Percentiles rank a stretch among this genome's conserved stretches.
phyloP scores from a whole-genome alignment of 352 stramenopile genomes.

The Pythium diclinum region DNA sequence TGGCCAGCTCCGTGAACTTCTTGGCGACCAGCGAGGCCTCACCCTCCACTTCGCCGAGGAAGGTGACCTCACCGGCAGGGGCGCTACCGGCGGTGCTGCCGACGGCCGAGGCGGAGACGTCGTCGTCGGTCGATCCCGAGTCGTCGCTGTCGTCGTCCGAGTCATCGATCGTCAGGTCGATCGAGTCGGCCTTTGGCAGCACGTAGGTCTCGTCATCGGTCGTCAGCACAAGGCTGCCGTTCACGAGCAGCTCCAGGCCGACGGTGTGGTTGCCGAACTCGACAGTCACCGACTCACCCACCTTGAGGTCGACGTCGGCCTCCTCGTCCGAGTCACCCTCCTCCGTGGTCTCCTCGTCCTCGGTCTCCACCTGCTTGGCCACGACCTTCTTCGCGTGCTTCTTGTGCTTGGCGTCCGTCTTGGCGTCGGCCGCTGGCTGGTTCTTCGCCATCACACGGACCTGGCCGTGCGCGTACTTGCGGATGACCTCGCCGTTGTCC shows the following conservation, averaged over 20 bases:
- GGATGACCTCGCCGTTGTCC: conserved; percentile 37
- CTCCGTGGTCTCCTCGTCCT: conserved; percentile 8
- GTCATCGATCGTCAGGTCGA: conserved; percentile 15
- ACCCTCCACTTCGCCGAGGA: conserved; percentile 16
- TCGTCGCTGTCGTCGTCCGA: conserved; percentile 1
- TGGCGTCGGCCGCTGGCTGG: conserved; percentile 5
- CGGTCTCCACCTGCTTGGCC: conserved; percentile 19
- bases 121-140: neutral
- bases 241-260: conserved; percentile 14
- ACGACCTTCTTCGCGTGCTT: conserved; percentile 21
- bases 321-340: neutral
- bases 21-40: conserved; percentile 28
- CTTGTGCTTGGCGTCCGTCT: conserved; percentile 18
- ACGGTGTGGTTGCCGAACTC: conserved; percentile 14
- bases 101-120: neutral
- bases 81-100: neutral
- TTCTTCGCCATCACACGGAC: conserved; percentile 39
- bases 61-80: neutral
- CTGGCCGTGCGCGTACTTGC: conserved; percentile 50
- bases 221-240: conserved; percentile 23
- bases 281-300: conserved; percentile 15
- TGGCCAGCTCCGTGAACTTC: conserved; percentile 52
- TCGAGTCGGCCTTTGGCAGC: conserved; percentile 11
- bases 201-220: conserved; percentile 3
- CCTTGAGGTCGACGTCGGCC: conserved; percentile 9